Base-by-base conservation (phyloP, 2,329 filamentous ascomycete species). In the Xylaria polymorpha region DNA sequence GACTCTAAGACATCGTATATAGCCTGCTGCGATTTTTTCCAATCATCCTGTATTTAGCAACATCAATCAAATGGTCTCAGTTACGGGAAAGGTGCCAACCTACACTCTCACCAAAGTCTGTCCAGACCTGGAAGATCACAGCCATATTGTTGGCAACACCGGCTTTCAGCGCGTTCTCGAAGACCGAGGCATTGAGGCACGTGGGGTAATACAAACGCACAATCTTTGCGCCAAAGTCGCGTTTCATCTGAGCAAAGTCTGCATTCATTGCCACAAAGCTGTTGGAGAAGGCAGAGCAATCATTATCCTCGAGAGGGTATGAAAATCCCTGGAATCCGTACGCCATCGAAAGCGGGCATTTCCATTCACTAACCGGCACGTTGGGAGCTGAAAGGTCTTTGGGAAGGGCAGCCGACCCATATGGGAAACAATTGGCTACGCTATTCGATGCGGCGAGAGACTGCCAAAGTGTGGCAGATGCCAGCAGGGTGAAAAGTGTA, bases 291-390 rank as follows among this genome's bases (percentile, higher is more conserved):
- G 48, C 48, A 8, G 48, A 51, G 22, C 48, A 51, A 29, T 51
- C 48, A 18, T 1, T 4, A 15, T 51, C 48, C 15, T 51, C 48
- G 14, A 51, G 48, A 29, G 48, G 48, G 29, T 51, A 51, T 7
- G 48, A 51, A 29, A 51, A 51, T 29, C 48, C 48, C 3, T 51
- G 48, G 48, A 51, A 51, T 51, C 48, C 48, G 22, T 51, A 51
- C 6, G 48, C 48, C 48, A 51, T 51, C 4, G 48, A 51, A 51
- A 10, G 22, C 48, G 48, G 48, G 15, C 48, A 51, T 29, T 29
- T 51, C 48, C 48, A 51, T 29, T 51, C 14, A 29, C 18, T 6
- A 10, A 51, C 22, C 48, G 48, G 22, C 10, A 51, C 48, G n/a
- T 51, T 51, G 10, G 48, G 48, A 51, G 22, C 3, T 29, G 48